These are phyloP conservation scores for Arthroderma sp. DNA, from an alignment of 2,329 filamentous ascomycete genomes.

Conservation along the genomic window DNA sequence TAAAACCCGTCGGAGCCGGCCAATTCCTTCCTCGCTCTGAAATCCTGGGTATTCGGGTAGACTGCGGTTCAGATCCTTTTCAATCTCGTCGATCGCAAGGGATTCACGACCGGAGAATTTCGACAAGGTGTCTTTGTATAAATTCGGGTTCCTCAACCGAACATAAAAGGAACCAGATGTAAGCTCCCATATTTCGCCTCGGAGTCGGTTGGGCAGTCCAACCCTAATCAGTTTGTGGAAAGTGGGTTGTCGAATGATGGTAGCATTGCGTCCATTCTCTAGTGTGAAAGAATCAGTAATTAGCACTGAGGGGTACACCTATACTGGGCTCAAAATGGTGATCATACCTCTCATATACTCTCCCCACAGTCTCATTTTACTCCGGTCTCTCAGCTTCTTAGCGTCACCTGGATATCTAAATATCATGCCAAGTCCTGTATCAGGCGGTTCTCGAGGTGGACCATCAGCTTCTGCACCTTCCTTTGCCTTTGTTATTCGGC, in stretches of 20 bases:
- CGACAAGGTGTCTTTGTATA: constrained; percentile 70
- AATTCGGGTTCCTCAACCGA: constrained; percentile 68
- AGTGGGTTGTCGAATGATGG: constrained; percentile 84
- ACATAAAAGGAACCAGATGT: constrained; percentile 84
- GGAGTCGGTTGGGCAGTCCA: constrained; percentile 78
- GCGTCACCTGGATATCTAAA: constrained; percentile 93
- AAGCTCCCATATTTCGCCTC: constrained; percentile 93
- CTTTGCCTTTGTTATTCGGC: constrained; percentile 24
- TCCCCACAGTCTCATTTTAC: constrained; percentile 95
- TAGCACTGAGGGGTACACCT: not conserved
- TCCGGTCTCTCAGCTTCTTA: constrained; percentile 82
- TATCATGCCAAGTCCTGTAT: constrained; percentile 81
- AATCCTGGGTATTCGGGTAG: constrained; percentile 95
- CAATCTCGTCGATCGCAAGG: constrained; percentile 94
- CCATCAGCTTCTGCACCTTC: constrained; percentile 41
- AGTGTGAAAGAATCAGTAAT: constrained; percentile 8
- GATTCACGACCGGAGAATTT: constrained; percentile 79
- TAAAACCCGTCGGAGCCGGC: constrained; percentile 71
- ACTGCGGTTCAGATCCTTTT: constrained; percentile 94
- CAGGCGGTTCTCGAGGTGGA: constrained; percentile 49
- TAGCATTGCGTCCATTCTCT: constrained; percentile 89
- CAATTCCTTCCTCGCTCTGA: constrained; percentile 91
- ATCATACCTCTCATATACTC: constrained; percentile 62
- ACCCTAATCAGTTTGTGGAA: constrained; percentile 97
- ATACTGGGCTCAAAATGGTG: not conserved